Conservation (phyloP, 1,284 basidiomycete genomes). For the Ganoderma resinaceum region DNA sequence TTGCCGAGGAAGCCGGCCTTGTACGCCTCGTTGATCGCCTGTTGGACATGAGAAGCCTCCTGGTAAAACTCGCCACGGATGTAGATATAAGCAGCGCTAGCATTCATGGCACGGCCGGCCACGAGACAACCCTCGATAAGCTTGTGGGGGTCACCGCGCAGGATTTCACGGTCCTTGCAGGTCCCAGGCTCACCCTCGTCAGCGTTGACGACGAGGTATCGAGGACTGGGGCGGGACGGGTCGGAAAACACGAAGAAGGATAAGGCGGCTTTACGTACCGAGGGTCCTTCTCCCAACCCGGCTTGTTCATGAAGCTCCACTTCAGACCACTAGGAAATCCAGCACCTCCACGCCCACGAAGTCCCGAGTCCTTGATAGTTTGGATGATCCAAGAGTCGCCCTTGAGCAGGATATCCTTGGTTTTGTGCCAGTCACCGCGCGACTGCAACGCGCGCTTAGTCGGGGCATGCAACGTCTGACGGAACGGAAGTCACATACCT, state of each 20-base stretch:
- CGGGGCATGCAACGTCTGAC: slow-evolving; percentile 9
- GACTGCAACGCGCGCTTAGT: slow-evolving; percentile 53
- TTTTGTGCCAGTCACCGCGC: slow-evolving; percentile 97
- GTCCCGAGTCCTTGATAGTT: slow-evolving; percentile 94
- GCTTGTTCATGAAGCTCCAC: slow-evolving; percentile 99
- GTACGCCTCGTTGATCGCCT: slow-evolving; percentile 97
- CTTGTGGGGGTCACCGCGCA: slow-evolving; percentile 98
- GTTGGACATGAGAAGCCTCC: slow-evolving; percentile 92
- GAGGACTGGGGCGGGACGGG: slow-evolving; percentile 60
- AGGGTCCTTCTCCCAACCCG: slow-evolving; percentile 95
- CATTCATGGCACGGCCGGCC: slow-evolving; percentile 98
- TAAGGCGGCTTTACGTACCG: slow-evolving; percentile 54
- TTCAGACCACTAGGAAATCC: slow-evolving; percentile 98
- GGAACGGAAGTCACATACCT: slow-evolving; percentile 52
- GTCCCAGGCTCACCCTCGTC: slow-evolving; percentile 99
- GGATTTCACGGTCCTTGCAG: slow-evolving; percentile 98
- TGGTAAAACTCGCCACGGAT: slow-evolving; percentile 98
- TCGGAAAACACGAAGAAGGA: slow-evolving; percentile 1
- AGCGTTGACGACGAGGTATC: slow-evolving; percentile 97
- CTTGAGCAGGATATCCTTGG: slow-evolving; percentile 95
- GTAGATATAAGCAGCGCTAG: slow-evolving; percentile 98
- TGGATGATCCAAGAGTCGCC: slow-evolving; percentile 99
- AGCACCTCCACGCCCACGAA: slow-evolving; percentile 96
- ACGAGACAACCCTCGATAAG: slow-evolving; percentile 98
- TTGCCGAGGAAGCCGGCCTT: slow-evolving; percentile 91